A percentile compares a stretch with the other conserved stretches of the same genome.
These are phyloP conservation scores for Saccharomycodes ludwigii DNA, from an alignment of 805 yeast species.

Conservation along the genomic window DNA sequence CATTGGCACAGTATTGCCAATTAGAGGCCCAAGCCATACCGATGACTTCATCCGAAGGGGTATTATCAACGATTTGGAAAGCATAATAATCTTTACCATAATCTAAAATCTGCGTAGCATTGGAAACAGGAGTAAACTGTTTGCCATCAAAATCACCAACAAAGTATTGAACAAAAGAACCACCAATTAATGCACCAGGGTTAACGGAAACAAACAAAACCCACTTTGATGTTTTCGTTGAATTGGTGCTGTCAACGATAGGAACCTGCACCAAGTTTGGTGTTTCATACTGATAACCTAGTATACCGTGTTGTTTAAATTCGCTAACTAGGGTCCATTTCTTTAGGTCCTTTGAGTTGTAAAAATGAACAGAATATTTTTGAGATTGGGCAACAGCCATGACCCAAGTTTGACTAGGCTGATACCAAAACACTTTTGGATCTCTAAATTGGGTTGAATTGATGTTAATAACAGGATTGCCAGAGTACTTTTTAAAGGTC, in stretches of 20 bases:
- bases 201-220: constrained; percentile 28
- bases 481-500: constrained; percentile 19
- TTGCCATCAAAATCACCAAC: constrained; percentile 30
- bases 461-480: constrained; percentile 24
- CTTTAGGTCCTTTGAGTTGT: constrained; percentile 17
- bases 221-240: constrained; percentile 20
- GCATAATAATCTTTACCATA: constrained; percentile 30
- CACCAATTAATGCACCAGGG: constrained; percentile 32
- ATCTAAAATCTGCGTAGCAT: constrained; percentile 22
- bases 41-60: constrained; percentile 18
- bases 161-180: constrained; percentile 28
- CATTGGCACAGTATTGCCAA: constrained; percentile 28
- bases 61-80: constrained; percentile 23
- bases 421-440: constrained; percentile 27
- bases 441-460: constrained; percentile 23
- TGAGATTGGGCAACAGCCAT: constrained; percentile 22
- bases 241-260: constrained; percentile 9
- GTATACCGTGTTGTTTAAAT: constrained; percentile 17
- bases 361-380: constrained; percentile 19
- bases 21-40: constrained; percentile 33
- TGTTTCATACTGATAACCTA: constrained; percentile 31
- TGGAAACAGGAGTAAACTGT: constrained; percentile 22
- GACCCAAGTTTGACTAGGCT: constrained; percentile 20
- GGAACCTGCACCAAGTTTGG: constrained; percentile 27
- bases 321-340: constrained; percentile 20